A percentile compares a stretch with the other conserved stretches of the same genome.
Evolutionary conservation across 768 basidiomycete species (phyloP).

Genomic region (Tephrocybe sp.): DNA sequence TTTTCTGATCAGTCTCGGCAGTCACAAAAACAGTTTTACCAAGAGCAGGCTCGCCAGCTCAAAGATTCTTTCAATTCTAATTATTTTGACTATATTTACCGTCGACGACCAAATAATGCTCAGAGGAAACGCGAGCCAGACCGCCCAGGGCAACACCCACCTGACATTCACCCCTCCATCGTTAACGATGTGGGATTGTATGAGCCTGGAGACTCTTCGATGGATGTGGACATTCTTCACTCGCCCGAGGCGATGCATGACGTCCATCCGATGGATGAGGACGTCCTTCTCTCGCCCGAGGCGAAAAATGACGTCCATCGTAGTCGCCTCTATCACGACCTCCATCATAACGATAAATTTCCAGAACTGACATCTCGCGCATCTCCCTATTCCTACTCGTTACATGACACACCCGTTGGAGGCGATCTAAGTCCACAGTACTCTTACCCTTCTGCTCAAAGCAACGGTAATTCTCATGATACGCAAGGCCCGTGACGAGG

Average conservation of each 20-base stretch:
- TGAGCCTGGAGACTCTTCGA: slow-evolving; percentile 36
- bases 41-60: slow-evolving; percentile 80
- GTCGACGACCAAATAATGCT: slow-evolving; percentile 83
- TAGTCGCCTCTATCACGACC: slow-evolving; percentile 26
- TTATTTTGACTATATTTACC: slow-evolving; percentile 90
- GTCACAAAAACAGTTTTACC: slow-evolving; percentile 84
- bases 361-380: slow-evolving; percentile 23
- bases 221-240: slow-evolving; percentile 31
- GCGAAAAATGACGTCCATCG: slow-evolving; percentile 20
- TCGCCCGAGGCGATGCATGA: slow-evolving; percentile 19
- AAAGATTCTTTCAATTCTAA: slow-evolving; percentile 84
- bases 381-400: slow-evolving; percentile 15
- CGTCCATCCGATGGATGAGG: slow-evolving; percentile 31
- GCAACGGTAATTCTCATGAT: no score
- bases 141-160: slow-evolving; percentile 21
- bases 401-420: background rate
- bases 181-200: slow-evolving; percentile 33
- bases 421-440: no score
- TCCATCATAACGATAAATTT: slow-evolving; percentile 25
- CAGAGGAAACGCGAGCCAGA: slow-evolving; percentile 53
- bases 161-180: slow-evolving; percentile 26
- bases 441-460: no score
- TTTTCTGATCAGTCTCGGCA: slow-evolving; percentile 26
- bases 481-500: no score
- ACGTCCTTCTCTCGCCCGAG: slow-evolving; percentile 27